Percentiles rank a stretch among this genome's conserved stretches.
Evolutionary conservation across 1,139 yeast species (phyloP).

Genomic region (Debaryomyces coudertii): DNA sequence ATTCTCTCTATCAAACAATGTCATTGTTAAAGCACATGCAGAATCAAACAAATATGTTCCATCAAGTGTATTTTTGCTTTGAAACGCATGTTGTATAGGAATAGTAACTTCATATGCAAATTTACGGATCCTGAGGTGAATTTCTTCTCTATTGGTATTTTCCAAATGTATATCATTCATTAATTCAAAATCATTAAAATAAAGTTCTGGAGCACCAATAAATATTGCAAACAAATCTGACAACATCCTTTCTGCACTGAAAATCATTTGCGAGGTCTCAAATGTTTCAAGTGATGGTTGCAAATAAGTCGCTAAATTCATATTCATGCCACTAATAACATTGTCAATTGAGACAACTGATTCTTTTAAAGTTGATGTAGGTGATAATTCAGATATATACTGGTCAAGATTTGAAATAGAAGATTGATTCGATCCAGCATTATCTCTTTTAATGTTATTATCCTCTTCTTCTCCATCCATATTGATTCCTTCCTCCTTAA

Average conservation of each 20-base stretch:
- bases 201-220: conserved; percentile 37
- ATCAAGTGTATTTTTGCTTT: conserved; percentile 23
- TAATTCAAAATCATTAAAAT: conserved; percentile 34
- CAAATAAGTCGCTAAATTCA: background rate
- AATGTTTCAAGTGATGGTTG: conserved; percentile 1
- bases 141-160: conserved; percentile 16
- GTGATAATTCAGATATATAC: conserved; percentile 1
- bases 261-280: conserved; percentile 14
- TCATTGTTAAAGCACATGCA: conserved; percentile 39
- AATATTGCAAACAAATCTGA: conserved; percentile 43
- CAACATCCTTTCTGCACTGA: conserved; percentile 36
- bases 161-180: conserved; percentile 26
- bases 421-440: background rate
- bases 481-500: background rate
- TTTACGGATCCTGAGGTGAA: conserved; percentile 20
- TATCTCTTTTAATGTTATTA: background rate
- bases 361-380: background rate
- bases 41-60: conserved; percentile 35
- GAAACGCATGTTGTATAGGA: conserved; percentile 41
- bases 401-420: conserved; percentile 4
- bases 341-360: background rate
- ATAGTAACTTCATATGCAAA: conserved; percentile 32
- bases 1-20: conserved; percentile 28
- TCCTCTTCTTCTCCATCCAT: background rate
- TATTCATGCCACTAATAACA: background rate